Evolutionary conservation across 2,329 filamentous ascomycete genomes (phyloP), one percentile per base, ranked within the genome.

Genomic region (Colletotrichum tamarilloi): DNA sequence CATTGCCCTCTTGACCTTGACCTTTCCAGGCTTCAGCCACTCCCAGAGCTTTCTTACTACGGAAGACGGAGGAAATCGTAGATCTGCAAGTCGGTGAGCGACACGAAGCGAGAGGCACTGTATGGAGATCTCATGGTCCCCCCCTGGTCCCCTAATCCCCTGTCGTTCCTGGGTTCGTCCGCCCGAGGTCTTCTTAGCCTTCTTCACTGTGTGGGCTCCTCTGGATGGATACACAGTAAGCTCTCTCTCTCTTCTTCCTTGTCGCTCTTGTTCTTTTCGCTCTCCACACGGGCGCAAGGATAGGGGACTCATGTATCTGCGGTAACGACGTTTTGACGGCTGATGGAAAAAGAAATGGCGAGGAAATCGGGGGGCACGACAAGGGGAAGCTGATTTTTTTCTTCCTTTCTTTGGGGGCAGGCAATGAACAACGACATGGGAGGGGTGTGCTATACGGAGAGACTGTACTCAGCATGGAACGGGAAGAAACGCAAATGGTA

Each of bases 301-400:
- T 69, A 60, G 35, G 30, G 66, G 56, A n/a, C 22, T 46, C n/a
- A 19, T 64, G 70, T 73, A 69, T 69, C 70, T 73, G 66, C 70
- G 59, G 66, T 65, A 73, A 73, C 70, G 59, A 60, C 70, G 60
- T 62, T 63, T 65, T 64, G 53, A 53, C 69, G 53, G 60, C 66
- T 53, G 59, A 67, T 19, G n/a, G 58, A 55, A 56, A 49, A 69
- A 64, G 69, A 35, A 69, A 72, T 72, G 58, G 53, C 70, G 53
- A 69, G 70, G 24, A 58, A 42, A 42, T n/a, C 6, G 24, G 55
- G 55, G 28, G 46, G 24, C 56, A 56, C 24, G 56, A 24, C 24
- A 11, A 7, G 52, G 11, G 30, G 16, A 22, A 8, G 28, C 19
- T 49, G 42, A 9, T 19, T n/a, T 49, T 49, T 49, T 49, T n/a